A percentile compares a stretch with the other conserved stretches of the same genome.
Evolutionary conservation across 192 early-diverging fungal genomes (phyloP).

Genomic region (Umbelopsis sp.): DNA sequence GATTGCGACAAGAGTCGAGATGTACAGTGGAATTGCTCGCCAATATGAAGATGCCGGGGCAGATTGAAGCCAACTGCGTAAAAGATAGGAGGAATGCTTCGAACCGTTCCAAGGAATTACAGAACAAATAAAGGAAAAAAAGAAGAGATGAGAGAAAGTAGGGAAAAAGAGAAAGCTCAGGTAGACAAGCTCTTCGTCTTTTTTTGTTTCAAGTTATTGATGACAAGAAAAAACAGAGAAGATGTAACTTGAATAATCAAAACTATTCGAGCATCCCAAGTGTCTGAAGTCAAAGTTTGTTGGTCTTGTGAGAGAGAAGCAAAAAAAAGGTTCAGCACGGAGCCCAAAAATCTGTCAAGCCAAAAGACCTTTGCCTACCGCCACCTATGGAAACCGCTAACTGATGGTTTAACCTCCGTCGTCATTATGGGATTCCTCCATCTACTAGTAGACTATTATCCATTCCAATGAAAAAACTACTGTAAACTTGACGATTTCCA

Average conservation of each 20-base stretch:
- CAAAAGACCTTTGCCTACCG: not conserved
- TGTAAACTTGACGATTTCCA: no score
- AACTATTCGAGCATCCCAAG: constrained; percentile 5
- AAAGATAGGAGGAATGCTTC: not conserved
- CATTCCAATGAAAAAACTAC: no score
- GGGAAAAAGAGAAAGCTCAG: not conserved
- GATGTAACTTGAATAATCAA: constrained; percentile 1
- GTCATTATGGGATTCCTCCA: constrained; percentile 8
- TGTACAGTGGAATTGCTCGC: no score
- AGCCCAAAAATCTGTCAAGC: no score
- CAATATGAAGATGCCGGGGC: no score
- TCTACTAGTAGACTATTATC: no score
- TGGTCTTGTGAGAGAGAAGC: not conserved
- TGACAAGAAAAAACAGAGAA: not conserved
- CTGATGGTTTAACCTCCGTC: not conserved
- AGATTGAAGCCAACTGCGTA: no score
- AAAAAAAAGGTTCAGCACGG: not conserved
- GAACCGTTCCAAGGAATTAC: not conserved
- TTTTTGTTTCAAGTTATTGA: not conserved
- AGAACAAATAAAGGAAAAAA: not conserved
- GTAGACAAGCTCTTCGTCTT: not conserved
- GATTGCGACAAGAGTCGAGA: not conserved
- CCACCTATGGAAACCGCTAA: no score
- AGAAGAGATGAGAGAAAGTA: not conserved
- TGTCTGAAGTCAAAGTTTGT: not conserved